Evolutionary conservation across 495 filamentous ascomycete genomes (phyloP).

Genomic region (Thermochaetoides thermophila): DNA sequence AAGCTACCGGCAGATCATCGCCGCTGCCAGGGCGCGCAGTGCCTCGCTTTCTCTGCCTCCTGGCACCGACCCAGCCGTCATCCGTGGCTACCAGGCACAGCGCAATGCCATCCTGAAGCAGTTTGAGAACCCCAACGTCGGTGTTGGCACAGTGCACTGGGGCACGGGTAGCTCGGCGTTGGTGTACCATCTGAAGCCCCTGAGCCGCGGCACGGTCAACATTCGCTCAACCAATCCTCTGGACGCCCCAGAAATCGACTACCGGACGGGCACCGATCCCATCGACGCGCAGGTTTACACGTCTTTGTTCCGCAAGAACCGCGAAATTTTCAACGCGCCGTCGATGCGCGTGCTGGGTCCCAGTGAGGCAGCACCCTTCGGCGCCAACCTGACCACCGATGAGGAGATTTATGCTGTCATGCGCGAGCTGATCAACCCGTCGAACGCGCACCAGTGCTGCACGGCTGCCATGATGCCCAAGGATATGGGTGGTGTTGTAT

Average conservation of each 20-base stretch:
- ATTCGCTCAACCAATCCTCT: slow-evolving; percentile 26
- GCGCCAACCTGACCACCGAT: slow-evolving; percentile 10
- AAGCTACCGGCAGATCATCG: slow-evolving; percentile 16
- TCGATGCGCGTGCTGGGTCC: slow-evolving; percentile 26
- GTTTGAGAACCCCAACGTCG: slow-evolving; percentile 10
- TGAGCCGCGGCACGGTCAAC: slow-evolving; percentile 26
- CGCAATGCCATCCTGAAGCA: slow-evolving; percentile 17
- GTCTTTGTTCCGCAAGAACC: slow-evolving; percentile 20
- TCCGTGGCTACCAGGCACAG: slow-evolving; percentile 20
- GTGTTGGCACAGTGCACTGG: slow-evolving; percentile 20
- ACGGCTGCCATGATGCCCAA: slow-evolving; percentile 33
- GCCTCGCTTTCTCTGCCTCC: slow-evolving; percentile 21
- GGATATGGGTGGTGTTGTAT: slow-evolving; percentile 30
- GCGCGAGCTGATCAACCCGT: slow-evolving; percentile 17
- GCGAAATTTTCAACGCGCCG: slow-evolving; percentile 26
- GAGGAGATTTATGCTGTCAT: slow-evolving; percentile 16
- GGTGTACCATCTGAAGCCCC: slow-evolving; percentile 25
- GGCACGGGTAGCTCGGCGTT: slow-evolving; percentile 18
- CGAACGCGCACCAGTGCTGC: slow-evolving; percentile 23
- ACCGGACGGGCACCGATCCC: slow-evolving; percentile 22
- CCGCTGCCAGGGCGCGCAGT: slow-evolving; percentile 15
- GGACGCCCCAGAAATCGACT: slow-evolving; percentile 18
- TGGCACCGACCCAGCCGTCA: slow-evolving; percentile 22
- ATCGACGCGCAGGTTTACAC: slow-evolving; percentile 18
- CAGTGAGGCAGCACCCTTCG: slow-evolving; percentile 18